phyloP scores from a whole-genome alignment of 495 filamentous ascomycete genomes.

The Bacidia rubella region DNA sequence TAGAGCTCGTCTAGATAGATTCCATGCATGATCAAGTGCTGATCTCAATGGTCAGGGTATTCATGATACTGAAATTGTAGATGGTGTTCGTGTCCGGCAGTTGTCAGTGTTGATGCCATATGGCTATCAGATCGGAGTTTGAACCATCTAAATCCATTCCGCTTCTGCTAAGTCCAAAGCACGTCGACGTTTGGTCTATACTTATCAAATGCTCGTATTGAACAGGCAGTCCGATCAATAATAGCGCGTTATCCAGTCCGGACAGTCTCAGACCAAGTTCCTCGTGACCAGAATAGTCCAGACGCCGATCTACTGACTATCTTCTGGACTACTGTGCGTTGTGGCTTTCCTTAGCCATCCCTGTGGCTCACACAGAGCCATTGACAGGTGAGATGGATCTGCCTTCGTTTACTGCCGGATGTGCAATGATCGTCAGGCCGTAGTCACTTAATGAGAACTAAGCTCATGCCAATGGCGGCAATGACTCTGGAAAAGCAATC shows the following conservation, averaged over 20 bases:
- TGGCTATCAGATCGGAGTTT: too few species aligned
- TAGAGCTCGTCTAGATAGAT: constrained; percentile 48
- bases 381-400: neutral
- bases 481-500: neutral
- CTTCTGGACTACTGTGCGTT: neutral
- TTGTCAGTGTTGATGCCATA: too few species aligned
- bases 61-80: too few species aligned
- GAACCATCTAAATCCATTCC: too few species aligned
- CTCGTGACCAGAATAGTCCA: neutral
- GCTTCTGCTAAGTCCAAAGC: too few species aligned
- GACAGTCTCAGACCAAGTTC: neutral
- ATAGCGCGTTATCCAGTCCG: too few species aligned
- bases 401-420: constrained; percentile 1
- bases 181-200: too few species aligned
- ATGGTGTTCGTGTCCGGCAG: too few species aligned
- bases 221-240: too few species aligned
- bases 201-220: too few species aligned
- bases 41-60: too few species aligned
- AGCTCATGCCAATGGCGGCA: constrained; percentile 9
- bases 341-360: neutral
- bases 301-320: neutral
- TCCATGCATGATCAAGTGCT: constrained; percentile 28
- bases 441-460: constrained; percentile 1
- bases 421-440: constrained; percentile 8
- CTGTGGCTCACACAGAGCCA: neutral